Conservation (phyloP, 345 rosid species). For the Lenwebbia sp. region DNA sequence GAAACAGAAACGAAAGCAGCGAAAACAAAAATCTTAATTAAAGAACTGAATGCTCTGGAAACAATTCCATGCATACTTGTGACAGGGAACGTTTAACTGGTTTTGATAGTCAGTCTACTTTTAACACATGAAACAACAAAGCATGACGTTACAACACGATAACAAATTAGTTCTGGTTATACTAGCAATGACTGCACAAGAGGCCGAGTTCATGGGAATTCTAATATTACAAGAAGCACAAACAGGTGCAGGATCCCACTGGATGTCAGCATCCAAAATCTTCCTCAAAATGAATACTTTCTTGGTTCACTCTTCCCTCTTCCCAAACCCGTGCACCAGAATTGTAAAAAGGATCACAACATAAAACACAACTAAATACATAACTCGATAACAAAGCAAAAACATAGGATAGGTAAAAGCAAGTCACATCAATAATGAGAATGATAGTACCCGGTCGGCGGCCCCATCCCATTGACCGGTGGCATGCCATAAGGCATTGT, state of each 20-base stretch:
- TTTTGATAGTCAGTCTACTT: not conserved
- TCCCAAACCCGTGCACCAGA: not conserved
- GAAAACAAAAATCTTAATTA: not conserved
- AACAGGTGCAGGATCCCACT: not conserved
- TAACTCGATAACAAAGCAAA: not conserved
- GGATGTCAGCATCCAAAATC: not conserved
- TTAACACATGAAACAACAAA: not conserved
- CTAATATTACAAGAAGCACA: not conserved
- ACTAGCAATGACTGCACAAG: not conserved
- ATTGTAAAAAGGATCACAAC: not conserved
- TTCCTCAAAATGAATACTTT: not conserved
- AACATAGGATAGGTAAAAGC: constrained; percentile 7
- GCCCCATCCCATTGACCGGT: constrained; percentile 28
- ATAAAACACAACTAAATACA: not conserved
- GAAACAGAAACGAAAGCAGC: not conserved
- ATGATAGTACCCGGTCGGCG: constrained; percentile 39
- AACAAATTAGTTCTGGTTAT: not conserved
- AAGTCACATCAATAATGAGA: constrained; percentile 18
- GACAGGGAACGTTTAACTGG: not conserved
- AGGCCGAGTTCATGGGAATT: not conserved
- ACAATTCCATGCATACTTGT: not conserved
- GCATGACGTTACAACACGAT: not conserved
- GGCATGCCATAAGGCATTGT: constrained; percentile 52
- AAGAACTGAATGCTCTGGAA: not conserved
- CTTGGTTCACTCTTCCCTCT: not conserved